Conservation (phyloP, 176 grass and related monocot genomes). For the Lolium rigidum region DNA sequence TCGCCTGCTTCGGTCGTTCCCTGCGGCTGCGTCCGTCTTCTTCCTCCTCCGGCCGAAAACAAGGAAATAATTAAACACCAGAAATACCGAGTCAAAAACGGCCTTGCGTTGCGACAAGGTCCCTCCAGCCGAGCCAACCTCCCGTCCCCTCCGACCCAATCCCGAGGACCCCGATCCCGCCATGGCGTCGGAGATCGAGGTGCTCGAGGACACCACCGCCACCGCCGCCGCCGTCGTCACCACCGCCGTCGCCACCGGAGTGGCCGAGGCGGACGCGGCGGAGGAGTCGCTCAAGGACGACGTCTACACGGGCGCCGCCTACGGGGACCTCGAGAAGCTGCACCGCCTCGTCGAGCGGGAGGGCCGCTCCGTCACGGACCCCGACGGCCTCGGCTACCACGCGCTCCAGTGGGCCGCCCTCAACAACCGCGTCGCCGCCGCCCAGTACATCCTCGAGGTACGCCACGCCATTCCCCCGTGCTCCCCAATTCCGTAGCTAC, state of each 20-base stretch:
- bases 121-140: conserved; percentile 2
- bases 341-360: conserved; percentile 79
- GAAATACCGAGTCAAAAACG: conserved; percentile 40
- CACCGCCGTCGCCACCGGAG: not conserved
- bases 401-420: conserved; percentile 96
- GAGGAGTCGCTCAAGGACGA: conserved; percentile 83
- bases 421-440: conserved; percentile 89
- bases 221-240: not conserved
- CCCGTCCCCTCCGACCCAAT: conserved; percentile 24
- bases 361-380: conserved; percentile 68
- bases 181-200: conserved; percentile 83
- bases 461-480: not conserved
- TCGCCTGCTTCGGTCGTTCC: not conserved
- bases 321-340: conserved; percentile 95
- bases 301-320: conserved; percentile 82
- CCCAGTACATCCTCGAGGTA: conserved; percentile 95
- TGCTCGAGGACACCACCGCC: conserved; percentile 49
- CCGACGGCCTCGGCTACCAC: conserved; percentile 76
- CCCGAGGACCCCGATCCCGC: conserved; percentile 16
- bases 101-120: not conserved
- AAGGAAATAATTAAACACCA: not conserved
- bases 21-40: not conserved
- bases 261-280: conserved; percentile 34
- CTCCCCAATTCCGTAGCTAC: not conserved
- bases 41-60: conserved; percentile 35